A percentile compares a stretch with the other conserved stretches of the same genome.
Evolutionary conservation across 208 protist species (phyloP).

Genomic region (Leptomonas seymouri): DNA sequence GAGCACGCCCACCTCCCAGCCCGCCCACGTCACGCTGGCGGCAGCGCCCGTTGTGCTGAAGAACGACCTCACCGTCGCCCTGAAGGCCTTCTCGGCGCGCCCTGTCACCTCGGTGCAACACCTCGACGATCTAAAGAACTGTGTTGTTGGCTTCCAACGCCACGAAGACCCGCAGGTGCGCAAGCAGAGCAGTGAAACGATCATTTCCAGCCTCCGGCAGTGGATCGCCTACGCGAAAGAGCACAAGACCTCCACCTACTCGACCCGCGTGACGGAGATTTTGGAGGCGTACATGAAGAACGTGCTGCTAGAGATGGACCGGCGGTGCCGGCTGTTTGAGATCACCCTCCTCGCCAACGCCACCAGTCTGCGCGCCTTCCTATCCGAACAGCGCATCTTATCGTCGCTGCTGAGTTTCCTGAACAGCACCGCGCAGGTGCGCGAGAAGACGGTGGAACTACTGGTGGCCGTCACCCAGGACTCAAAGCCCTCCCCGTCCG

Average conservation of each 20-base stretch:
- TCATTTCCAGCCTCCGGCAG: slow-evolving; percentile 63
- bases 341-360: slow-evolving; percentile 73
- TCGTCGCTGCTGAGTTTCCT: slow-evolving; percentile 84
- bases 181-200: slow-evolving; percentile 68
- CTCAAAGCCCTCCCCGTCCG: slow-evolving; percentile 50
- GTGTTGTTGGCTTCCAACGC: slow-evolving; percentile 75
- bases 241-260: slow-evolving; percentile 84
- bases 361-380: slow-evolving; percentile 61
- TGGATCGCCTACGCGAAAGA: slow-evolving; percentile 83
- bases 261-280: slow-evolving; percentile 82
- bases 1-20: slow-evolving; percentile 3
- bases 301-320: slow-evolving; percentile 81
- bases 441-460: slow-evolving; percentile 83
- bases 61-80: slow-evolving; percentile 75
- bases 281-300: slow-evolving; percentile 87
- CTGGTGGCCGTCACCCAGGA: slow-evolving; percentile 83
- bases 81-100: slow-evolving; percentile 71
- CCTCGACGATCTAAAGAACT: slow-evolving; percentile 73
- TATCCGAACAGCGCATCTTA: slow-evolving; percentile 78
- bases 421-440: slow-evolving; percentile 65
- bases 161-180: slow-evolving; percentile 77
- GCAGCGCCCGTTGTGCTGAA: slow-evolving; percentile 6
- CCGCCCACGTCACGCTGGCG: neutral
- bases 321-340: slow-evolving; percentile 63
- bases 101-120: slow-evolving; percentile 78